Evolutionary conservation across 78 protist genomes (phyloP).

Genomic region (Mastigamoeba balamuthi): DNA sequence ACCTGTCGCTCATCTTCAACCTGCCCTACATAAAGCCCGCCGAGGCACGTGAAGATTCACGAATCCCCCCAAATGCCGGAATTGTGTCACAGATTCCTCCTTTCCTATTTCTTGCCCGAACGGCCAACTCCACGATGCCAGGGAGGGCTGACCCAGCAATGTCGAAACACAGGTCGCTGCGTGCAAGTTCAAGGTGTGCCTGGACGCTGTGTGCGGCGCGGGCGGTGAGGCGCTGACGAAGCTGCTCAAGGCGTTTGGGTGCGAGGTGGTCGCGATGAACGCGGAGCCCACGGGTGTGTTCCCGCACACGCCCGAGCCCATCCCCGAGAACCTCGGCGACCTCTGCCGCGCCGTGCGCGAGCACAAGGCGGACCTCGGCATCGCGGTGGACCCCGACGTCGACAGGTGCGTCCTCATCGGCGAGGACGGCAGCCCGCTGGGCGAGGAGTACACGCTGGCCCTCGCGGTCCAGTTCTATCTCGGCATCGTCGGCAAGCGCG

Average conservation of each 20-base stretch:
- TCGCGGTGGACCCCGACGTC: constrained; percentile 64
- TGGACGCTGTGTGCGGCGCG: constrained; percentile 59
- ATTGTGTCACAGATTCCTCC: no score
- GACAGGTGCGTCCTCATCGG: constrained; percentile 61
- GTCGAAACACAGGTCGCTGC: no score
- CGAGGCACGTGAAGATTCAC: no score
- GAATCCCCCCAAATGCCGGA: no score
- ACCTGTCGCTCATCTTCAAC: constrained; percentile 12
- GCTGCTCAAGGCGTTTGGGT: constrained; percentile 5
- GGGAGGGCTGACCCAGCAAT: no score
- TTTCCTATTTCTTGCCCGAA: no score
- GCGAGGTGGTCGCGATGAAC: constrained; percentile 37
- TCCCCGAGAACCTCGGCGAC: constrained; percentile 39
- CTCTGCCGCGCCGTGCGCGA: constrained; percentile 21
- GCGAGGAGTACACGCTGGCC: constrained; percentile 54
- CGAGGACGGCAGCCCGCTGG: constrained; percentile 47
- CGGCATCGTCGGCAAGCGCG: constrained; percentile 26
- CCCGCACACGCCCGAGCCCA: constrained; percentile 58
- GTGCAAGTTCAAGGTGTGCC: constrained; percentile 19
- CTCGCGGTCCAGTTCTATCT: constrained; percentile 40
- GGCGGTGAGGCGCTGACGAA: constrained; percentile 47
- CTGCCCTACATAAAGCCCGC: constrained; percentile 25
- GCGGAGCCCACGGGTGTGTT: constrained; percentile 57
- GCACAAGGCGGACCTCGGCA: constrained; percentile 46
- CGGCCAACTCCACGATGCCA: no score